These are phyloP conservation scores for Aureobasidium sp. DNA, from an alignment of 2,329 filamentous ascomycete genomes.

Conservation along the genomic window DNA sequence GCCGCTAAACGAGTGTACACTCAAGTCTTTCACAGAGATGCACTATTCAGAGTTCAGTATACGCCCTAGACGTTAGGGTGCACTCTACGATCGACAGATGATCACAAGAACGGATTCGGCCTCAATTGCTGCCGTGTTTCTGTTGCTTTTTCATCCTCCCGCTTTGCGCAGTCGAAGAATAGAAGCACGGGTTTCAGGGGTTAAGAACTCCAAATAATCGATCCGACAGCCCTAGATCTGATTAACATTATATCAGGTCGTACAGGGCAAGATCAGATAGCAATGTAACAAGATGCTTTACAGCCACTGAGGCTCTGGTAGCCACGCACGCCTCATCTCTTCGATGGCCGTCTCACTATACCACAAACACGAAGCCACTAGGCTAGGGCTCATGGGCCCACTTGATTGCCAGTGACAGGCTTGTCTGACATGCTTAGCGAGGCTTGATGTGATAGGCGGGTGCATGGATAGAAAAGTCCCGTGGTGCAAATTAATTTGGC, in stretches of 20 bases:
- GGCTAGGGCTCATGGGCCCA: neutral
- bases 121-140: neutral
- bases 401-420: neutral
- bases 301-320: slow-evolving; percentile 6
- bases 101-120: neutral
- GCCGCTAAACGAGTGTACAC: neutral
- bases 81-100: neutral
- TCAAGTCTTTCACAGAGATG: neutral
- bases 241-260: neutral
- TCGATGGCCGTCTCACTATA: slow-evolving; percentile 8
- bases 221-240: neutral
- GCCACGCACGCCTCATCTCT: slow-evolving; percentile 12
- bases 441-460: slow-evolving; percentile 9
- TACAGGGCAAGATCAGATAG: neutral
- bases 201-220: neutral
- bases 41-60: neutral
- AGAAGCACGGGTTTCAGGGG: neutral
- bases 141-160: neutral
- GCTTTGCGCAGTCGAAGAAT: neutral
- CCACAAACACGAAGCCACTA: neutral
- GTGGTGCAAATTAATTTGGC: slow-evolving; percentile 5
- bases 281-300: neutral
- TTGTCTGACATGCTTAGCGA: slow-evolving; percentile 12
- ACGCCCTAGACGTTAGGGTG: neutral
- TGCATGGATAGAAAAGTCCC: neutral